Conservation (phyloP, 176 grass and related monocot species). For the Triticum dicoccoides region DNA sequence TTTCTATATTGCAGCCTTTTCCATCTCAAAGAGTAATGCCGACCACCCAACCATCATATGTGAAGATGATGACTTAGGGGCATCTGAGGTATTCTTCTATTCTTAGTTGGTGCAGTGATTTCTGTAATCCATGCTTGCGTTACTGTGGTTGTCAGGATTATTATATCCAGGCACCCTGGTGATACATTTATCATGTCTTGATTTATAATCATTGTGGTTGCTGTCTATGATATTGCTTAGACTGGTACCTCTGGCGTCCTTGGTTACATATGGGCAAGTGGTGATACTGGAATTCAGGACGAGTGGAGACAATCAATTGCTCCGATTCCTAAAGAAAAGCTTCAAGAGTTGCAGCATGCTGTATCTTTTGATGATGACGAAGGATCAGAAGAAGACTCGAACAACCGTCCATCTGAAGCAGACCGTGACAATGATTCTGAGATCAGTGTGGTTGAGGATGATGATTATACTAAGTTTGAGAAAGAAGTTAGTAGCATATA, state of each 20-base stretch:
- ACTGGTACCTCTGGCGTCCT: constrained; percentile 53
- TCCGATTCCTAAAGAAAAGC: constrained; percentile 73
- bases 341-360: constrained; percentile 55
- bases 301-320: constrained; percentile 90
- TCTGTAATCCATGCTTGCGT: constrained; percentile 20
- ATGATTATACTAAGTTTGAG: constrained; percentile 86
- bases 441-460: constrained; percentile 31
- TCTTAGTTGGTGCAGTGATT: constrained; percentile 11
- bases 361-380: constrained; percentile 37
- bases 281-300: constrained; percentile 63
- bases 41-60: constrained; percentile 41
- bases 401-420: constrained; percentile 11
- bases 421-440: constrained; percentile 44
- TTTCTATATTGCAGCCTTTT: constrained; percentile 66
- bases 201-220: constrained; percentile 13
- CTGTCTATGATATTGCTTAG: constrained; percentile 47
- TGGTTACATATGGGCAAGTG: constrained; percentile 79
- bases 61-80: constrained; percentile 39
- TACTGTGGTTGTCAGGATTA: constrained; percentile 4
- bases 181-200: constrained; percentile 10
- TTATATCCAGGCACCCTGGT: neutral
- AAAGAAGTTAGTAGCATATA: constrained; percentile 62
- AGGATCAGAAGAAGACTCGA: constrained; percentile 45
- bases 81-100: constrained; percentile 47
- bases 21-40: constrained; percentile 55